Base-by-base conservation (phyloP, 352 stramenopile species). In the Blastocystis sp. region DNA sequence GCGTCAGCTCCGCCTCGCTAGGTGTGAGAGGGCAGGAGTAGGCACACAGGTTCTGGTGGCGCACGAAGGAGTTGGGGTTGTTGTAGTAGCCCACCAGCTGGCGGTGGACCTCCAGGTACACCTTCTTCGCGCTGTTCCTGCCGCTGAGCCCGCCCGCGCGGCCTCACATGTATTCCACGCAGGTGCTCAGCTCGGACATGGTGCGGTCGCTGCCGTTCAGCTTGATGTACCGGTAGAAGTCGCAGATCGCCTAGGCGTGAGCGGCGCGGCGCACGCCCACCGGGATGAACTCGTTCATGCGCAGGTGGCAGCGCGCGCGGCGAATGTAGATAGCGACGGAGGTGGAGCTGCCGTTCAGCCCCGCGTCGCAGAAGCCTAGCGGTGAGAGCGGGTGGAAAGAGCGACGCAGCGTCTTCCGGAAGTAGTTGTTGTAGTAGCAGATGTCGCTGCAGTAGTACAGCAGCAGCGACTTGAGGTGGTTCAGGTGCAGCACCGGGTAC, bases 401-500 rank as follows among this genome's bases (percentile, higher is more conserved):
- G 0, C 6, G 10, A 84, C 74, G 6, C 9, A 84, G 54, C 9
- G 74, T 45, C 1, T 68, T 64, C 17, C 69, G 38, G 38, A 59
- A 84, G 19, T 64, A 24, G 66, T 84, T 84, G 0, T 38, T 28
- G 66, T 84, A 84, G 66, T 84, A 84, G 34, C 48, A 43, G 54
- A 84, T 48, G 45, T 84, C 74, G 65, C 52, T 57, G 48, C 74
- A 84, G 34, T 59, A 84, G 42, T 84, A 84, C 14, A 28, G 52
- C 4, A 84, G 38, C 7, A 70, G 60, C 3, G 74, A 84, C 6
- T 48, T 38, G 11, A 84, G 24, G 48, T 84, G 57, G 11, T 28
- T 68, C 21, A 84, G n/a, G 9, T 84, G 21, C 2, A 84, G 34
- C 2, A 38, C 54, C 14, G 74, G 74, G 66, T 59, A 84, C 10